Conservation (phyloP, 257 asterid species). For the Eustoma russellianum region DNA sequence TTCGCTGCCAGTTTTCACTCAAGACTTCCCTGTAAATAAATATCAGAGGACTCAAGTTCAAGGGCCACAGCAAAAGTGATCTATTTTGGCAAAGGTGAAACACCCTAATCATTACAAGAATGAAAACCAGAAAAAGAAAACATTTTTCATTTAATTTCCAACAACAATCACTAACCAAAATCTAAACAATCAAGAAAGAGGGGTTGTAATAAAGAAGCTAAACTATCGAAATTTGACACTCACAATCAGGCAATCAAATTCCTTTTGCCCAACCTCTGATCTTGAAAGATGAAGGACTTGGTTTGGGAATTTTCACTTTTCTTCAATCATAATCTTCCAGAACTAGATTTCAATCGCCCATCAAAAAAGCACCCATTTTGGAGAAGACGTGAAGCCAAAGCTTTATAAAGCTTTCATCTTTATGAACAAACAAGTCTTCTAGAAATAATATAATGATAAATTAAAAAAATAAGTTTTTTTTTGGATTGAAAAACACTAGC, state of each 20-base stretch:
- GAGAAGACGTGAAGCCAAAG: slow-evolving; percentile 24
- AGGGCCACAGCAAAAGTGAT: neutral
- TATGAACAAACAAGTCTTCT: neutral
- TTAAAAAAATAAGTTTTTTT: neutral
- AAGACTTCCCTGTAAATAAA: neutral
- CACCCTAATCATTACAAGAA: neutral
- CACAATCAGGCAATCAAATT: slow-evolving; percentile 19
- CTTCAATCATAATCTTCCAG: slow-evolving; percentile 33
- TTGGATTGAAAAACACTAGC: neutral
- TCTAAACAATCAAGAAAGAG: neutral
- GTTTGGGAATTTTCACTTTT: slow-evolving; percentile 20
- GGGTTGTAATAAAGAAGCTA: slow-evolving; percentile 5
- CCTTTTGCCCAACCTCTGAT: slow-evolving; percentile 4
- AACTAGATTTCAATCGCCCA: slow-evolving; percentile 14
- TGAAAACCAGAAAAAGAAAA: neutral
- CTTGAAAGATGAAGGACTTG: slow-evolving; percentile 12
- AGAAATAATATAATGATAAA: neutral
- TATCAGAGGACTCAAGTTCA: neutral
- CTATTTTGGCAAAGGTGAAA: neutral
- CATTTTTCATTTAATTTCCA: neutral
- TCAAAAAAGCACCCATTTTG: slow-evolving; percentile 16
- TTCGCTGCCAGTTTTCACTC: slow-evolving; percentile 13
- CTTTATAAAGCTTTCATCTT: slow-evolving; percentile 15
- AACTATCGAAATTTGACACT: slow-evolving; percentile 5
- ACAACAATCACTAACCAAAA: slow-evolving; percentile 5